Base-by-base conservation (phyloP, 163 green algal genomes). In the Scenedesmus sp. region DNA sequence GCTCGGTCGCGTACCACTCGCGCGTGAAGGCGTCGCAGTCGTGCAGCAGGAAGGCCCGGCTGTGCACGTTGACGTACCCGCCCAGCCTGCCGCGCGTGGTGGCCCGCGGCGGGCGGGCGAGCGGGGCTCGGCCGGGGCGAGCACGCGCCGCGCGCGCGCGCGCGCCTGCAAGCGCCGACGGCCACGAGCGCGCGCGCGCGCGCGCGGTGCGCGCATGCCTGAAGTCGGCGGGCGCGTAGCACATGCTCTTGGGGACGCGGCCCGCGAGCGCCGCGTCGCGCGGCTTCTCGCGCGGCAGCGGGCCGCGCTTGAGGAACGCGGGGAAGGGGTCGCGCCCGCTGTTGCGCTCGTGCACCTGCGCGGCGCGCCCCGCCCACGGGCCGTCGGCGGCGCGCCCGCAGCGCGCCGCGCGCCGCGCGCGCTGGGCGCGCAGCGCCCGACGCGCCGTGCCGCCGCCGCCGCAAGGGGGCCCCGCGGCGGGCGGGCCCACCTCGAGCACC, bases 1-100 rank as follows among this genome's bases (percentile, higher is more conserved):
- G 36, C 80, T 89, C 91, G 24, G 91, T 83, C 63, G 50, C 75
- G 84, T 90, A 94, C 88, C 87, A 97, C 4, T 83, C 33, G 57
- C 92, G 89, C 4, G 95, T 99, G 88, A 96, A 98, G 18, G 84
- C 87, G 81, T 99, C 95, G 66, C 87, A 94, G 82, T 97, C 93
- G 73, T 97, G 88, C n/a, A 98, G 76, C 50, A 95, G 84, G 83
- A 99, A 95, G 63, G 88, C 51, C 33, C 95, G 89, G 57, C 86
- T 89, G 65, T 95, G 92, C 42, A 98, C 87, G 17, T 74, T 78
- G 22, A 98, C 77, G 58, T 78, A 88, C 7, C 63, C 51, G 45
- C 95, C 95, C 0, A 98, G 80, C 5, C 87, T 78, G 28, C 98
- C 84, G 86, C n/a, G n/a, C n/a, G n/a, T n/a, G n/a, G n/a, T n/a